A percentile compares a stretch with the other conserved stretches of the same genome.
phyloP scores from a whole-genome alignment of 1,284 basidiomycete species.

The Pascua guehoae region DNA sequence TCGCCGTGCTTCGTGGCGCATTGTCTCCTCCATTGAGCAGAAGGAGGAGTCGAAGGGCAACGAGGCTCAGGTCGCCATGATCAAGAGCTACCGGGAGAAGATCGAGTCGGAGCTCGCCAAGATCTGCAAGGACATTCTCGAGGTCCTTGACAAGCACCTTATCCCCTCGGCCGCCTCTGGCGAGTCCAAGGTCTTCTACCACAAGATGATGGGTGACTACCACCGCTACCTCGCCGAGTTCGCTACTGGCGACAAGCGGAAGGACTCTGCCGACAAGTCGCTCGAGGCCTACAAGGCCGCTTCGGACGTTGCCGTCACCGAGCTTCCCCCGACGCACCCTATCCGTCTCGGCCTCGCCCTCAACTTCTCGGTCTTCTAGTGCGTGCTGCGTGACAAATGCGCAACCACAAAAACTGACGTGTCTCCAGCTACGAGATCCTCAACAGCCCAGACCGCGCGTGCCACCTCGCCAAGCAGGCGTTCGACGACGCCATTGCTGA shows the following conservation, averaged over 20 bases:
- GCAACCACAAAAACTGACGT: background rate
- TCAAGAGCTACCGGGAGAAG: conserved; percentile 98
- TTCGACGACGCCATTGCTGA: conserved; percentile 99
- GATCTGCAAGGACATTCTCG: conserved; percentile 99
- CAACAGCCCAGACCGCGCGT: conserved; percentile 95
- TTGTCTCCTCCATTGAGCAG: conserved; percentile 99
- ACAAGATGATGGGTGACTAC: conserved; percentile 99
- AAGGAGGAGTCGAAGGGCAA: conserved; percentile 99
- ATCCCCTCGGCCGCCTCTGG: conserved; percentile 97
- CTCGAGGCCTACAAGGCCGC: conserved; percentile 99
- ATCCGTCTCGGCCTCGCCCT: conserved; percentile 98
- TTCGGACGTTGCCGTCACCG: conserved; percentile 94
- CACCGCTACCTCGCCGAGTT: conserved; percentile 99
- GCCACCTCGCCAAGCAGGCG: conserved; percentile 99
- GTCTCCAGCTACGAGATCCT: conserved; percentile 86
- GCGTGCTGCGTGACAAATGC: conserved; percentile 13
- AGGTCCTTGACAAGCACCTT: conserved; percentile 97
- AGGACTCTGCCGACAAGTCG: conserved; percentile 97
- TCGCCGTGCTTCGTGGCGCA: conserved; percentile 97
- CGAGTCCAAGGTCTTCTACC: conserved; percentile 99
- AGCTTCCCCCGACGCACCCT: conserved; percentile 97
- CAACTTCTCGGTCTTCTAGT: conserved; percentile 99
- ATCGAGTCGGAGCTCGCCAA: conserved; percentile 97
- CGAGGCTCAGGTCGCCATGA: conserved; percentile 95
- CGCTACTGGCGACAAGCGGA: conserved; percentile 97